A percentile compares a stretch with the other conserved stretches of the same genome.
Evolutionary conservation across 225 moss, liverwort and hornwort genomes (phyloP).

Genomic region (Straminergon stramineum): DNA sequence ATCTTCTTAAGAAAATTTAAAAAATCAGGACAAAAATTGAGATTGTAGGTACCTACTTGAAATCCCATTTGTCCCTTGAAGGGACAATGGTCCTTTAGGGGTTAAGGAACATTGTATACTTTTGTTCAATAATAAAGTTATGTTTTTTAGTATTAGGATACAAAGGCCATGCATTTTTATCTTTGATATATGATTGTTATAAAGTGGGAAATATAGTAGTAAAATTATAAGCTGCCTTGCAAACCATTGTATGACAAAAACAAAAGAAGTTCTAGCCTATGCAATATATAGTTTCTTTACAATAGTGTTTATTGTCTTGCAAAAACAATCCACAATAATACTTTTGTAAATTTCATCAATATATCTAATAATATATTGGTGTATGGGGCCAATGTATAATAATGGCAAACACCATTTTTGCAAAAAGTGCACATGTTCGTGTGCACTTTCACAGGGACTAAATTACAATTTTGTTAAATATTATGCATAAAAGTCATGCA

Average conservation of each 20-base stretch:
- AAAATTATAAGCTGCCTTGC: too few relatives aligned
- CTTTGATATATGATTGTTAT: not conserved
- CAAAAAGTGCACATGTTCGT: too few relatives aligned
- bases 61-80: too few relatives aligned
- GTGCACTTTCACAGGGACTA: accelerated
- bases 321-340: not conserved
- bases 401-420: not conserved
- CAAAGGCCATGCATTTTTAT: not conserved
- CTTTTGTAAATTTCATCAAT: not conserved
- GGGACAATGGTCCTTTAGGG: too few relatives aligned
- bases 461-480: too few relatives aligned
- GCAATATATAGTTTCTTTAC: not conserved
- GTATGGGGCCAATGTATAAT: not conserved
- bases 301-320: not conserved
- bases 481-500: too few relatives aligned
- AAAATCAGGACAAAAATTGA: too few relatives aligned
- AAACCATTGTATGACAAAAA: not conserved
- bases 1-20: too few relatives aligned
- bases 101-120: not conserved
- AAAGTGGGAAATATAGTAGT: not conserved
- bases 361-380: not conserved
- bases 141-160: not conserved
- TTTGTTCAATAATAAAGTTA: not conserved
- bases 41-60: too few relatives aligned
- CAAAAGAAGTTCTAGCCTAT: not conserved